Evolutionary conservation across 176 grass and related monocot species (phyloP), one percentile per base, ranked within the genome.

Genomic region (Aegilops longissima): DNA sequence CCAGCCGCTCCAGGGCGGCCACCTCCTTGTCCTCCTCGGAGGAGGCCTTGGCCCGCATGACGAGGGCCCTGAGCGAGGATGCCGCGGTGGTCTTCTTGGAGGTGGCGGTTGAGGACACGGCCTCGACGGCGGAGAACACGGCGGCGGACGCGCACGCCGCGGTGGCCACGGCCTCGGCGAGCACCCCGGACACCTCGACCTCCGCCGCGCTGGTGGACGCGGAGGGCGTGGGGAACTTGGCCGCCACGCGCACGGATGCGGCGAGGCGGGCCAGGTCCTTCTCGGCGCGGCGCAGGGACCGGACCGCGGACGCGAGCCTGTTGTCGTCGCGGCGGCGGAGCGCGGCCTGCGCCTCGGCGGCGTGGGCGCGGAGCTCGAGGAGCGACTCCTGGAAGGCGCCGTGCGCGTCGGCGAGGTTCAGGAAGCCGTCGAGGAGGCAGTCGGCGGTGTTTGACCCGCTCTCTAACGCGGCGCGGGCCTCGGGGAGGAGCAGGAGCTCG

Each of bases 391-490:
- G 84, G 83, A 97, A 91, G 1, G 82, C 79, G 5, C 87, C 89
- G 78, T 97, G 86, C 4, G 87, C 91, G 85, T 97, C 95, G 51
- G 90, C 92, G 11, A 95, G 89, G 82, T 11, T 3, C 36, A 97
- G 79, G 42, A 90, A 91, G 73, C 80, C 79, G 79, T 97, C 93
- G 4, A 97, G 92, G 70, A 95, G 76, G 42, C 78, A 77, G 58
- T 88, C 79, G 1, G 40, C 73, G 38, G 40, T n/a, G 47, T 84
- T 23, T 1, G 61, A 8, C 8, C 49, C 24, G 66, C 21, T 1
- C 0, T 23, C 1, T 0, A 79, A n/a, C 21, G 78, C 77, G 14
- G 73, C 16, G 14, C 45, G 45, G 14, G 90, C 21, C 31, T 94
- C 90, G 0, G 90, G 84, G 16, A 94, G 92, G 49, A 83, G 76